These are phyloP conservation scores for Carallia brachiata DNA, from an alignment of 345 rosid genomes.

Conservation along the genomic window DNA sequence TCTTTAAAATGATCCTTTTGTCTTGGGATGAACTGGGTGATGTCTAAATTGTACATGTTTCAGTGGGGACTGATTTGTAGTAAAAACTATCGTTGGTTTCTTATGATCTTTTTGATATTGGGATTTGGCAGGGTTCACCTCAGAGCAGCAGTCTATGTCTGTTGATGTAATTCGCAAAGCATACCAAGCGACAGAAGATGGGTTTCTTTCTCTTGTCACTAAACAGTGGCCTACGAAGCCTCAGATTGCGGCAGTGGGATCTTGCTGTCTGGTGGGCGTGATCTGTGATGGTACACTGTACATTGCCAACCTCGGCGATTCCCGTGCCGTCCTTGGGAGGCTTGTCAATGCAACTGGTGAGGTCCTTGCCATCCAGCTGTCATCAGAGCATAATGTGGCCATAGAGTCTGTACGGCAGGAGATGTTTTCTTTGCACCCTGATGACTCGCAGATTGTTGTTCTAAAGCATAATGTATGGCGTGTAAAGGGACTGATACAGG, in stretches of 20 bases:
- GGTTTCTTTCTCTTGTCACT: conserved; percentile 34
- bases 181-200: conserved; percentile 35
- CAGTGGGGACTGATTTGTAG: background rate
- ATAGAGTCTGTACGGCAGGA: conserved; percentile 37
- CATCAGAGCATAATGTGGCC: conserved; percentile 31
- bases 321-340: conserved; percentile 32
- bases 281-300: conserved; percentile 29
- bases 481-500: conserved; percentile 39
- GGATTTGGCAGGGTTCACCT: conserved; percentile 23
- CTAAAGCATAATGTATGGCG: conserved; percentile 38
- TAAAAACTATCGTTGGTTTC: background rate
- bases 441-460: conserved; percentile 31
- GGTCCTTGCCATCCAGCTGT: conserved; percentile 32
- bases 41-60: background rate
- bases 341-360: conserved; percentile 33
- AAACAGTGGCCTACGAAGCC: conserved; percentile 38
- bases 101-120: background rate
- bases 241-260: conserved; percentile 38
- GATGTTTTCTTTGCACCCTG: conserved; percentile 36
- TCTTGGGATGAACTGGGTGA: background rate
- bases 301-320: conserved; percentile 33
- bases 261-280: conserved; percentile 31
- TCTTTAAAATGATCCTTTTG: background rate
- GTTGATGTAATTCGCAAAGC: conserved; percentile 32
- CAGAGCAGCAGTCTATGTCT: conserved; percentile 32